A percentile compares a stretch with the other conserved stretches of the same genome.
These are phyloP conservation scores for Trifolium pratense DNA, from an alignment of 306 rosid genomes.

Conservation along the genomic window DNA sequence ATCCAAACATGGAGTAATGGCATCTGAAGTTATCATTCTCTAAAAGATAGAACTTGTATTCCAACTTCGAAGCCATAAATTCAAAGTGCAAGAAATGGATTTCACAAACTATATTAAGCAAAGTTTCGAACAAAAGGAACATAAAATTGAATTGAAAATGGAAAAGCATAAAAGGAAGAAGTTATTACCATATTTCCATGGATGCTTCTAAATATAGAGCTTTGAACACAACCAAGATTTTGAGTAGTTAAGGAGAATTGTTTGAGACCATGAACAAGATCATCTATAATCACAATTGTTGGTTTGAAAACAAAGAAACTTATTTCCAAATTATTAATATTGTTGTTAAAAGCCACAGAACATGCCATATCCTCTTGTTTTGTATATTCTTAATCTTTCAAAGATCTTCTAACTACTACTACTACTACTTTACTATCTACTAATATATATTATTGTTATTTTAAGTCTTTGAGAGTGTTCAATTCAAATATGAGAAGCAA, in stretches of 20 bases:
- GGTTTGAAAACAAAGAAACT: constrained; percentile 79
- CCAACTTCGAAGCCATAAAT: too few species aligned
- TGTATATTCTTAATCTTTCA: neutral
- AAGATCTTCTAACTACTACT: neutral
- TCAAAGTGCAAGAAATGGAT: neutral
- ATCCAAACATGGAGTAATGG: neutral
- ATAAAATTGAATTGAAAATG: neutral
- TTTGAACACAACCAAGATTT: constrained; percentile 78
- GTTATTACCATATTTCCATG: constrained; percentile 77
- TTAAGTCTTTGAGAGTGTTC: constrained; percentile 22
- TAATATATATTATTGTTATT: neutral
- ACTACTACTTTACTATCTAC: neutral
- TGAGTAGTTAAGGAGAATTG: constrained; percentile 63
- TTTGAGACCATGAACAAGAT: constrained; percentile 64
- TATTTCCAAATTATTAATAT: constrained; percentile 59
- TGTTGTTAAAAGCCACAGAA: constrained; percentile 64
- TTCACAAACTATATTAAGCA: neutral
- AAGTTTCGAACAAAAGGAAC: constrained; percentile 21
- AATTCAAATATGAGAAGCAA: constrained; percentile 32
- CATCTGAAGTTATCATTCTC: neutral
- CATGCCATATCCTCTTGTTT: constrained; percentile 54
- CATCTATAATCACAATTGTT: constrained; percentile 63
- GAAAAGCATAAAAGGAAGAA: neutral
- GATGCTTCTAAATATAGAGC: constrained; percentile 79
- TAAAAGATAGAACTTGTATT: too few species aligned